Evolutionary conservation across 345 rosid species (phyloP).

Genomic region (Aegle marmelos): DNA sequence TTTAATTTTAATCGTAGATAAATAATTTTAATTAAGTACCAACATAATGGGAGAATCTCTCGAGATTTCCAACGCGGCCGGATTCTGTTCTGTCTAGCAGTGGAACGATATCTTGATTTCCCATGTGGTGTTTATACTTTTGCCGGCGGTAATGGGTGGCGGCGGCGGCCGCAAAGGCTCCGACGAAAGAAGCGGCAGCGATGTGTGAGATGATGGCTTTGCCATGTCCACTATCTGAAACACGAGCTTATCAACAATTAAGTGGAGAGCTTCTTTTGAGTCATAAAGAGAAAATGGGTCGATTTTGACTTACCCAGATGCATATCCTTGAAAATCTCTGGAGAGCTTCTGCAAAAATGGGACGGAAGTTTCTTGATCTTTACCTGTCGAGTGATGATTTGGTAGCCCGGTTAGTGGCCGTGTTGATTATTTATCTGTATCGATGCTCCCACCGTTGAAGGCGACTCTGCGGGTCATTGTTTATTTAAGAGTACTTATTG

Average conservation of each 20-base stretch:
- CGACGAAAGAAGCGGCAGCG: slow-evolving; percentile 30
- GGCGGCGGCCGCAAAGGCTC: slow-evolving; percentile 24
- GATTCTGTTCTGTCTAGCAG: slow-evolving; percentile 43
- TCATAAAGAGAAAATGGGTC: neutral
- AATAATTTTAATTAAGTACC: slow-evolving; percentile 36
- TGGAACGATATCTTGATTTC: slow-evolving; percentile 34
- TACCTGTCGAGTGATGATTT: neutral
- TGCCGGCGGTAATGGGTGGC: slow-evolving; percentile 17
- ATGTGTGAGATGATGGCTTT: slow-evolving; percentile 19
- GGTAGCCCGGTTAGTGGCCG: neutral
- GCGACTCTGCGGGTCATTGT: neutral
- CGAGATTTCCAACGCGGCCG: slow-evolving; percentile 56
- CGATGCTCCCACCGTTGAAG: neutral
- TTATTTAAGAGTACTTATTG: too few relatives aligned
- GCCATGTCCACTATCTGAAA: slow-evolving; percentile 15
- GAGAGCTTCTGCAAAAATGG: neutral
- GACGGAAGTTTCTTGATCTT: neutral
- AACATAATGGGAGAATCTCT: slow-evolving; percentile 75
- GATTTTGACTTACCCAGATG: slow-evolving; percentile 1
- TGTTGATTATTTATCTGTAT: neutral
- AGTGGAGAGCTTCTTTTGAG: neutral
- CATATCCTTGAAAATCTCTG: neutral
- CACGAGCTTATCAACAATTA: neutral
- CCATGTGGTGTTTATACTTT: slow-evolving; percentile 13
- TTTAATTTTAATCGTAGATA: neutral